Conservation (phyloP, 331 rosid species). For the Saraca asoca region DNA sequence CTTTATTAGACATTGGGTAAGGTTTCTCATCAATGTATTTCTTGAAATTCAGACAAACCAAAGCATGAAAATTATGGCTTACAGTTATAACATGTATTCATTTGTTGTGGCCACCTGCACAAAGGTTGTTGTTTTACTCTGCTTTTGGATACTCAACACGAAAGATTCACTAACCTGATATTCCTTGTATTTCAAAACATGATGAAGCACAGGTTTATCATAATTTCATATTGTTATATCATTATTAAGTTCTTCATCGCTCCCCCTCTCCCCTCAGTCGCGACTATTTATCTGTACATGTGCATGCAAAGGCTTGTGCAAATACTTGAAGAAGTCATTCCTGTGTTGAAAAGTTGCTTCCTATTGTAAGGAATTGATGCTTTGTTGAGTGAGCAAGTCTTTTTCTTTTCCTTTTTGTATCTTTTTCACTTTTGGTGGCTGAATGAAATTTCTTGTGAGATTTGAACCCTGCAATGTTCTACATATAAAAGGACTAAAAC, state of each 20-base stretch:
- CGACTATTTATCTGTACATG: slow-evolving; percentile 1
- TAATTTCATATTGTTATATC: not conserved
- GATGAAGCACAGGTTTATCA: slow-evolving; percentile 28
- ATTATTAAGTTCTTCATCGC: slow-evolving; percentile 17
- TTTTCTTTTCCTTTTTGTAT: too few relatives aligned
- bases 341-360: too few relatives aligned
- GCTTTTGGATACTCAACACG: not conserved
- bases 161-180: slow-evolving; percentile 28
- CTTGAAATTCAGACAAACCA: slow-evolving; percentile 26
- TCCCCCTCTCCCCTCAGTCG: not conserved
- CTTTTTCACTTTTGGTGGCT: too few relatives aligned
- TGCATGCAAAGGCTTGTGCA: not conserved
- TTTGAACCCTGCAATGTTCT: too few relatives aligned
- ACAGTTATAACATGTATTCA: slow-evolving; percentile 20
- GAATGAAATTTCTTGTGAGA: too few relatives aligned
- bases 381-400: too few relatives aligned
- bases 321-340: too few relatives aligned
- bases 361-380: too few relatives aligned
- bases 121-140: slow-evolving; percentile 17
- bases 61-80: slow-evolving; percentile 2
- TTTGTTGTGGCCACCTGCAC: slow-evolving; percentile 26
- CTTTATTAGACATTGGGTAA: slow-evolving; percentile 22
- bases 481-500: too few relatives aligned
- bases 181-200: slow-evolving; percentile 23
- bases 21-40: slow-evolving; percentile 36